phyloP scores from a whole-genome alignment of 371 early-diverging fungal genomes.

The Sporodiniella umbellata region DNA sequence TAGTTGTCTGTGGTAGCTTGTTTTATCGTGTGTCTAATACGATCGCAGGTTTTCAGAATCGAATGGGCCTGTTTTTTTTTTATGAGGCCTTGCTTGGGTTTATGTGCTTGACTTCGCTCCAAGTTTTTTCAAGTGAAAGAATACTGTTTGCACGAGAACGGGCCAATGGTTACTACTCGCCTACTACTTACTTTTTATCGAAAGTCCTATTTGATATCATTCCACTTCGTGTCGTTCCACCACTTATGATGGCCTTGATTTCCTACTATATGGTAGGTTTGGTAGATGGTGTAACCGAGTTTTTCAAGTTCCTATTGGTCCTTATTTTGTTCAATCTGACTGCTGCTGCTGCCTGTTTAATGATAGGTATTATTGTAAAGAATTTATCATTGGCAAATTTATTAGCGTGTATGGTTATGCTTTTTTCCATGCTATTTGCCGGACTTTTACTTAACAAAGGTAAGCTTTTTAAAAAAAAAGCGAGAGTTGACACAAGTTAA shows the following conservation, averaged over 20 bases:
- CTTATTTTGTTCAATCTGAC: conserved; percentile 86
- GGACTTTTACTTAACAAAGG: conserved; percentile 86
- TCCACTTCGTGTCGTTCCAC: conserved; percentile 85
- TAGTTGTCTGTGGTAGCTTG: conserved; percentile 74
- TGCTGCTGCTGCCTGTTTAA: conserved; percentile 76
- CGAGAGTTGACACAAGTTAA: too few relatives aligned
- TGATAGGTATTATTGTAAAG: conserved; percentile 72
- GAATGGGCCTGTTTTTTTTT: conserved; percentile 85
- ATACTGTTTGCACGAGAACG: conserved; percentile 81
- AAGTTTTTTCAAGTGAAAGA: conserved; percentile 70
- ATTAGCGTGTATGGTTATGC: conserved; percentile 72
- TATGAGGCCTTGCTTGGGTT: conserved; percentile 81
- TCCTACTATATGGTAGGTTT: conserved; percentile 89
- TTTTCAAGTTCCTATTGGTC: conserved; percentile 80
- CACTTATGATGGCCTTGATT: conserved; percentile 82
- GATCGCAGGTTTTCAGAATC: conserved; percentile 84
- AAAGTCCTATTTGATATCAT: conserved; percentile 81
- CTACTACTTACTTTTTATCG: conserved; percentile 70
- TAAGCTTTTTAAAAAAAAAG: conserved; percentile 5
- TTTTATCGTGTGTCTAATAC: conserved; percentile 80
- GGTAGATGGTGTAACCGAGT: conserved; percentile 60
- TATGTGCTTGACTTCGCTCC: conserved; percentile 72
- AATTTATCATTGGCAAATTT: conserved; percentile 81
- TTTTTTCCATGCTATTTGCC: conserved; percentile 90
- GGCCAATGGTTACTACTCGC: conserved; percentile 83